phyloP scores from a whole-genome alignment of 495 filamentous ascomycete genomes.

The Talaromyces adpressus region DNA sequence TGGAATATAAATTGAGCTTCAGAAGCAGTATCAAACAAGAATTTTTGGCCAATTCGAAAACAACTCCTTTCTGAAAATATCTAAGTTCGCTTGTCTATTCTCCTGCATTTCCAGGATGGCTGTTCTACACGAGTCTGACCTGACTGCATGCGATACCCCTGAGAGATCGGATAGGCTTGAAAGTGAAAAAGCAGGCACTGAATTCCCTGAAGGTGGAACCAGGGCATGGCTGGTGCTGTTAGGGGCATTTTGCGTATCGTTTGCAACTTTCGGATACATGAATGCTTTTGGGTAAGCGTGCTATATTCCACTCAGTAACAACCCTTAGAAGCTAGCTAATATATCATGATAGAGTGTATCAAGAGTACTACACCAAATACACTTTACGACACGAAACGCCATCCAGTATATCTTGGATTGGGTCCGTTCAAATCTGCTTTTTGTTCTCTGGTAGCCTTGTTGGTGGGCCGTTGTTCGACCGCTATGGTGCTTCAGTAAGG shows the following conservation, averaged over 20 bases:
- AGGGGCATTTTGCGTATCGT: slow-evolving; percentile 48
- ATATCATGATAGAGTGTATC: slow-evolving; percentile 8
- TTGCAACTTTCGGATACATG: slow-evolving; percentile 35
- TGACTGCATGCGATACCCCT: neutral
- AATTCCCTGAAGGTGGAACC: slow-evolving; percentile 46
- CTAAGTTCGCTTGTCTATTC: neutral
- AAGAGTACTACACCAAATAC: slow-evolving; percentile 7
- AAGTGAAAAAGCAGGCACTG: neutral
- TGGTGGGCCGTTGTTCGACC: slow-evolving; percentile 27
- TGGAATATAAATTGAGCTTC: neutral
- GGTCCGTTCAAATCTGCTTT: slow-evolving; percentile 40
- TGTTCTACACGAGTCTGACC: neutral
- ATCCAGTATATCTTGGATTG: slow-evolving; percentile 47
- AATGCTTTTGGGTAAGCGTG: slow-evolving; percentile 36
- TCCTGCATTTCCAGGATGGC: neutral
- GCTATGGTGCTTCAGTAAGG: slow-evolving; percentile 8
- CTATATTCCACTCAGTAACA: slow-evolving; percentile 39
- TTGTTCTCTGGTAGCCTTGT: slow-evolving; percentile 35
- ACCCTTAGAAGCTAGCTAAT: slow-evolving; percentile 20
- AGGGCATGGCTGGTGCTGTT: slow-evolving; percentile 51
- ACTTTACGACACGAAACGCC: slow-evolving; percentile 17
- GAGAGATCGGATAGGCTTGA: neutral
- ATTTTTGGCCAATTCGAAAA: neutral
- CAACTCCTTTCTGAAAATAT: neutral
- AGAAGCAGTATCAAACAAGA: neutral